phyloP scores from a whole-genome alignment of 495 filamentous ascomycete species.

The Penicillium ochrochloron region DNA sequence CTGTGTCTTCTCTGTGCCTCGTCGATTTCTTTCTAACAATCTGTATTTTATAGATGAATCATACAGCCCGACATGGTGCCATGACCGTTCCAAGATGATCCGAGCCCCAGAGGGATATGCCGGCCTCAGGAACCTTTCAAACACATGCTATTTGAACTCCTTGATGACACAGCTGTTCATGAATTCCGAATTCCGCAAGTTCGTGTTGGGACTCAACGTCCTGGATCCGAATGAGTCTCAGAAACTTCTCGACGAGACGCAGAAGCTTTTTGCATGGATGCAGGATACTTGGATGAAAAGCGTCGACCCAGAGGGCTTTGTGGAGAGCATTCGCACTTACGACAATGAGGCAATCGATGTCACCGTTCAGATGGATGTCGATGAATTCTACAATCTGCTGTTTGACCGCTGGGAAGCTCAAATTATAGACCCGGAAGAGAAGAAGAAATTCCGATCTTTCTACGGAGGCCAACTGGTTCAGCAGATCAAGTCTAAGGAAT shows the following conservation, averaged over 20 bases:
- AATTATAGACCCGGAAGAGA: conserved; percentile 67
- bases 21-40: conserved; percentile 22
- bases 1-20: not conserved
- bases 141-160: conserved; percentile 98
- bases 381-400: conserved; percentile 93
- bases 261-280: conserved; percentile 82
- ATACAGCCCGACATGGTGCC: conserved; percentile 59
- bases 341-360: conserved; percentile 87
- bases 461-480: conserved; percentile 92
- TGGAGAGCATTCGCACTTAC: conserved; percentile 77
- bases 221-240: conserved; percentile 61
- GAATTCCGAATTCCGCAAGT: conserved; percentile 86
- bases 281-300: conserved; percentile 76
- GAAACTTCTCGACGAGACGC: conserved; percentile 73
- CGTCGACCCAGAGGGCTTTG: conserved; percentile 74
- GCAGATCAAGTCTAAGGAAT: conserved; percentile 94
- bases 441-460: conserved; percentile 78
- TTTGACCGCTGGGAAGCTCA: conserved; percentile 92
- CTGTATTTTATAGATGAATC: conserved; percentile 33
- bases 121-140: conserved; percentile 86
- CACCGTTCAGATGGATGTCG: conserved; percentile 93
- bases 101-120: conserved; percentile 78
- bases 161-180: conserved; percentile 96
- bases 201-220: conserved; percentile 71
- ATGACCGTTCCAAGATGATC: conserved; percentile 70